Evolutionary conservation across 441 rosid genomes (phyloP).

Genomic region (Corymbia calophylla): DNA sequence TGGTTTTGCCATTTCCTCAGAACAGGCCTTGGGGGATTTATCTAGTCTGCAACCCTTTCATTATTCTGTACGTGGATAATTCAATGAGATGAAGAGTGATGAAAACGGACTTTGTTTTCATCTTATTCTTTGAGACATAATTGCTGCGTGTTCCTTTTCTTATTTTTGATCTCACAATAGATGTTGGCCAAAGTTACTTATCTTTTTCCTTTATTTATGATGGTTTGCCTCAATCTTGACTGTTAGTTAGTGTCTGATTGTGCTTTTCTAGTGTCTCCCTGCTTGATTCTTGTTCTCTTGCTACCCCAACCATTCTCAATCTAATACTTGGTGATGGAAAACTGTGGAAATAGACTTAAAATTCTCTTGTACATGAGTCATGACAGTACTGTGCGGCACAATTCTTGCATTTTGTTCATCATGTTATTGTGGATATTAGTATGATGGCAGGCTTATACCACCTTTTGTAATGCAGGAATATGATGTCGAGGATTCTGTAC

Average conservation of each 20-base stretch:
- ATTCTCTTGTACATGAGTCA: neutral
- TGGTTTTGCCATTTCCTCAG: slow-evolving; percentile 71
- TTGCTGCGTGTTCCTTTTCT: neutral
- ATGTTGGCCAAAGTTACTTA: neutral
- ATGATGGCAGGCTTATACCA: neutral
- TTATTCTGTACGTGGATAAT: slow-evolving; percentile 62
- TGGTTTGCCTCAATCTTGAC: neutral
- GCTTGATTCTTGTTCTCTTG: neutral
- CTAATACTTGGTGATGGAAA: neutral
- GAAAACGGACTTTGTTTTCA: neutral
- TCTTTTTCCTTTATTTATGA: neutral
- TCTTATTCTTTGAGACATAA: neutral
- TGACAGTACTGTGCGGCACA: neutral
- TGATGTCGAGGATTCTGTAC: slow-evolving; percentile 85
- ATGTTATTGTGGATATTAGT: neutral
- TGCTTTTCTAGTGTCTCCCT: neutral
- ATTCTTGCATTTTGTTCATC: neutral
- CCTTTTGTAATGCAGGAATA: slow-evolving; percentile 53
- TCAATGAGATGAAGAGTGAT: neutral
- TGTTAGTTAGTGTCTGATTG: neutral
- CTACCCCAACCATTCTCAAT: neutral
- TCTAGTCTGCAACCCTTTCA: slow-evolving; percentile 65
- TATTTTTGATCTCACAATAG: neutral
- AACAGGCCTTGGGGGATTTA: slow-evolving; percentile 50
- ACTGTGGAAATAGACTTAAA: neutral